Evolutionary conservation across 768 basidiomycete genomes (phyloP).

Genomic region (Phlegmacium glaucopus): DNA sequence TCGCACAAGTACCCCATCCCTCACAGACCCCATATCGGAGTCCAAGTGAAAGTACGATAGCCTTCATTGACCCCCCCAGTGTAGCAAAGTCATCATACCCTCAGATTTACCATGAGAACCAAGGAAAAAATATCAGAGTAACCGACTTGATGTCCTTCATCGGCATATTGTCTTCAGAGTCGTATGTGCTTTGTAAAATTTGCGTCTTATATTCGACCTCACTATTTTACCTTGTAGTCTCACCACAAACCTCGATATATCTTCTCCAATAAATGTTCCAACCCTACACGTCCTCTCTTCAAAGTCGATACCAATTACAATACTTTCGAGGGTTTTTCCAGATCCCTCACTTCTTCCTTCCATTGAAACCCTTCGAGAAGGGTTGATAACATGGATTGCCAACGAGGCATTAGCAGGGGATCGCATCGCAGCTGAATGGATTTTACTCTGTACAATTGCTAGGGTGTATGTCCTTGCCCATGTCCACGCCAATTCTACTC

Average conservation of each 20-base stretch:
- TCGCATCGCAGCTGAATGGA: slow-evolving; percentile 67
- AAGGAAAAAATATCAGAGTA: slow-evolving; percentile 45
- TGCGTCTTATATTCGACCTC: slow-evolving; percentile 7
- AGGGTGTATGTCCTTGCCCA: slow-evolving; percentile 50
- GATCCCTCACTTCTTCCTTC: slow-evolving; percentile 10
- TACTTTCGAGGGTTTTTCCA: slow-evolving; percentile 39
- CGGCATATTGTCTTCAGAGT: slow-evolving; percentile 66
- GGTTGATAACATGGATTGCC: slow-evolving; percentile 73
- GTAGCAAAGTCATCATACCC: neutral
- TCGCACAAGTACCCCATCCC: slow-evolving; percentile 68
- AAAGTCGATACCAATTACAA: slow-evolving; percentile 33
- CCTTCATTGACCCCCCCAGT: slow-evolving; percentile 1
- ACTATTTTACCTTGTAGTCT: slow-evolving; percentile 23
- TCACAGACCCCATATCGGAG: slow-evolving; percentile 54
- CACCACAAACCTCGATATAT: slow-evolving; percentile 37
- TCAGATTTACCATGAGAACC: slow-evolving; percentile 57
- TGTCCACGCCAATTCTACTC: slow-evolving; percentile 4
- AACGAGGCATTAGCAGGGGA: slow-evolving; percentile 68
- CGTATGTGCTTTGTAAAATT: slow-evolving; percentile 40
- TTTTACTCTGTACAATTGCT: slow-evolving; percentile 56
- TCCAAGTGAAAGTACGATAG: slow-evolving; percentile 60
- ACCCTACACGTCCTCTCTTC: slow-evolving; percentile 70
- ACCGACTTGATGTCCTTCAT: slow-evolving; percentile 69
- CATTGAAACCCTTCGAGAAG: slow-evolving; percentile 35
- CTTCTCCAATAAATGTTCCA: slow-evolving; percentile 41